Conservation (phyloP, 2,329 filamentous ascomycete genomes). For the Talaromyces marneffei region DNA sequence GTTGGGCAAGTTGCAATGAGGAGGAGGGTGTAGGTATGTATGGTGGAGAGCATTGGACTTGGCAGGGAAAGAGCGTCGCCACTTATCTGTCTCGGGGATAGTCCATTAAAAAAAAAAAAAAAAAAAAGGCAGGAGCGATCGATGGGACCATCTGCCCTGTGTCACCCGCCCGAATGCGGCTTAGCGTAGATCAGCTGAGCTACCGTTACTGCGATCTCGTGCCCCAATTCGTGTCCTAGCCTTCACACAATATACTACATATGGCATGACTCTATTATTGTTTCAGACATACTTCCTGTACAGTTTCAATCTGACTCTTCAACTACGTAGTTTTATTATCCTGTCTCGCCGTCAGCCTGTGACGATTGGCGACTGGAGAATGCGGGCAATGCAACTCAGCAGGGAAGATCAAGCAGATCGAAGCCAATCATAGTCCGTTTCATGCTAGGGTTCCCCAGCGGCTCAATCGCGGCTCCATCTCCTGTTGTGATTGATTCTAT, state of each 20-base stretch:
- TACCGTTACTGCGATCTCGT: too few species aligned
- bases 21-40: background rate
- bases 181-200: background rate
- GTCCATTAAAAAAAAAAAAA: background rate
- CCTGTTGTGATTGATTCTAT: background rate
- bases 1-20: background rate
- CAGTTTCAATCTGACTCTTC: background rate
- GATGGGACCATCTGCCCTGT: background rate
- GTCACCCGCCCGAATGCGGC: background rate
- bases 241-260: too few species aligned
- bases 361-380: background rate
- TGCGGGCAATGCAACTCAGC: background rate
- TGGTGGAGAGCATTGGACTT: background rate
- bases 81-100: background rate
- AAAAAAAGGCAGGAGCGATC: background rate
- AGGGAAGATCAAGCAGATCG: background rate
- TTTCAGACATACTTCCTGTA: too few species aligned
- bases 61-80: background rate
- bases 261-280: too few species aligned
- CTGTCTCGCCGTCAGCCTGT: background rate
- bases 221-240: too few species aligned
- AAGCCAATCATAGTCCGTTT: background rate
- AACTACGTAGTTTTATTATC: too few species aligned
- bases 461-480: constrained; percentile 2
- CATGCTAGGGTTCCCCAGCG: background rate